Conservation (phyloP, 2,329 filamentous ascomycete genomes). For the Cladosporium sp. region DNA sequence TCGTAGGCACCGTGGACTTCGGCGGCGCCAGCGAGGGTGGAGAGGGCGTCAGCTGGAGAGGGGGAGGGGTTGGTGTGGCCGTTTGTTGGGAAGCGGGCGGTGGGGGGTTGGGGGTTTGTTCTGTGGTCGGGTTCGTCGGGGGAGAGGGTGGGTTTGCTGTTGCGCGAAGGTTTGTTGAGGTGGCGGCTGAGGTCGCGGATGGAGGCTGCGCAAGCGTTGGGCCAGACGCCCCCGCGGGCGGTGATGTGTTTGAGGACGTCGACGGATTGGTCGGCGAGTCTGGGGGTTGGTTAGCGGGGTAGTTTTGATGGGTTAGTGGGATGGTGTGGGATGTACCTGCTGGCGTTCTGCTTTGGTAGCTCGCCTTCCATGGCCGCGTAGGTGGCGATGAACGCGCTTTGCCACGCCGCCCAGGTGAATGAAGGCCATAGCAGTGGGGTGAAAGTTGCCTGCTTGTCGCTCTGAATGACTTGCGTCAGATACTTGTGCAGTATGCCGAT, state of each 20-base stretch:
- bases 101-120: not conserved
- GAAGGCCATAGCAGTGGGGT: conserved; percentile 43
- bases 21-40: conserved; percentile 8
- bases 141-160: not conserved
- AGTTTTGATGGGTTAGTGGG: not conserved
- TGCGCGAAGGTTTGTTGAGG: conserved; percentile 1
- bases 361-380: conserved; percentile 45
- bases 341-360: conserved; percentile 33
- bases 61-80: not conserved
- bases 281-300: not conserved
- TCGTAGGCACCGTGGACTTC: conserved; percentile 8
- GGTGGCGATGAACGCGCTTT: conserved; percentile 47
- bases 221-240: conserved; percentile 14
- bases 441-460: not conserved
- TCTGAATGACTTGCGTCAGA: not conserved
- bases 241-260: conserved; percentile 14
- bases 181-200: conserved; percentile 13
- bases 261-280: conserved; percentile 13
- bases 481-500: conserved; percentile 34
- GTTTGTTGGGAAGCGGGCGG: not conserved
- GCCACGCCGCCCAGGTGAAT: conserved; percentile 50
- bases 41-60: conserved; percentile 1
- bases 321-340: conserved; percentile 29
- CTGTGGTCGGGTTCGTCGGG: not conserved
- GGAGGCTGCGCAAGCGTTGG: conserved; percentile 14